Evolutionary conservation across 2,329 filamentous ascomycete genomes (phyloP), one percentile per base, ranked within the genome.

Genomic region (Volutella citrinella): DNA sequence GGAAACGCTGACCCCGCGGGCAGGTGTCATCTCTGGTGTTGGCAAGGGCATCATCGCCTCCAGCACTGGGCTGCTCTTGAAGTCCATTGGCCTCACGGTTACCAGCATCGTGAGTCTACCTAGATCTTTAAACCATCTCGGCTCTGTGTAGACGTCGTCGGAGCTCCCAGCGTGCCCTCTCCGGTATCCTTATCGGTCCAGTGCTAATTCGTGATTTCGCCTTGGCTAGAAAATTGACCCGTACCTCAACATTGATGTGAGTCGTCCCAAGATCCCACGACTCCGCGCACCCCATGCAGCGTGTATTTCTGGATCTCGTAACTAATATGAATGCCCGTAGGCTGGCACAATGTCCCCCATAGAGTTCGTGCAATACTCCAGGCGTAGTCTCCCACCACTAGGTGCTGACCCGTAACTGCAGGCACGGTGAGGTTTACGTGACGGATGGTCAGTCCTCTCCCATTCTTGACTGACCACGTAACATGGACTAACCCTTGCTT

Each of bases 361-460:
- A n/a, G n/a, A n/a, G n/a, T n/a, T n/a, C n/a, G n/a, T n/a, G n/a
- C n/a, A n/a, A n/a, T n/a, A n/a, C n/a, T n/a, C n/a, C n/a, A n/a
- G n/a, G n/a, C n/a, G n/a, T n/a, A n/a, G n/a, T n/a, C n/a, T n/a
- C n/a, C n/a, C n/a, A n/a, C n/a, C n/a, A n/a, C n/a, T n/a, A n/a
- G n/a, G n/a, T n/a, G n/a, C n/a, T n/a, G 13, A 2, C 24, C 25
- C n/a, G 19, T 12, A 20, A n/a, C n/a, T n/a, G n/a, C n/a, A 85
- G 81, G 62, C 88, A 95, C 58, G 90, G 90, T 47, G 90, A 95
- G 66, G 84, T 85, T 49, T 95, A 91, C 57, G 90, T 96, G 30
- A 76, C 93, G 38, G 80, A 87, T 51, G 87, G 93, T 54, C 87
- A 8, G 16, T 30, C 8, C 14, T 11, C 7, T 13, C 10, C 6